These are phyloP conservation scores for Acanthamoeba divionensis DNA, from an alignment of 208 protist genomes.

Conservation along the genomic window DNA sequence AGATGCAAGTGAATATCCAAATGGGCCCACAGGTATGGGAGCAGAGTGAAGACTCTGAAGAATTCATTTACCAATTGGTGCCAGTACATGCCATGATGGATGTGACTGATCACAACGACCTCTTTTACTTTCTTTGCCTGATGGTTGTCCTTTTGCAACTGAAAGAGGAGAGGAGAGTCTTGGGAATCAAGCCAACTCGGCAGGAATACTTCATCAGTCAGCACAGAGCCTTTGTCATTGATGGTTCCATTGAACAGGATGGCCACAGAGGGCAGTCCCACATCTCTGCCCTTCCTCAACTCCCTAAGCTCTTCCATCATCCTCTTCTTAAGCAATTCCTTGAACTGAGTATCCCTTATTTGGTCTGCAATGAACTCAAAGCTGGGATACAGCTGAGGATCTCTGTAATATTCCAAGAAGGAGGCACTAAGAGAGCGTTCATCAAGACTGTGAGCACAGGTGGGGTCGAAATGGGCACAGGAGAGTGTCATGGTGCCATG, in stretches of 20 bases:
- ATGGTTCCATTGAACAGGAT: not conserved
- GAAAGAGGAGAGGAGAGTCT: no score
- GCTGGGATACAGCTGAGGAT: no score
- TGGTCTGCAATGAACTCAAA: no score
- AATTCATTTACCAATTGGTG: conserved; percentile 6
- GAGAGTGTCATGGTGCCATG: no score
- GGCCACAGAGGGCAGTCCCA: not conserved
- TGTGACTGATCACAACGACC: conserved; percentile 21
- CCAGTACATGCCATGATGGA: conserved; percentile 30
- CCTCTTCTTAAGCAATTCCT: no score
- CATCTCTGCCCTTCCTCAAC: not conserved
- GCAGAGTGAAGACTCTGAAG: not conserved
- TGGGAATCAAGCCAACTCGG: not conserved
- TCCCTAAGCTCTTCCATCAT: no score
- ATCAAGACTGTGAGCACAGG: no score
- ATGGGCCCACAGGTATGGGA: not conserved
- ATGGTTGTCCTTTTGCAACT: no score
- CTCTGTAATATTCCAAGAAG: no score
- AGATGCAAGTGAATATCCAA: not conserved
- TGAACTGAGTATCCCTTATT: no score
- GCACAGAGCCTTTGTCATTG: not conserved
- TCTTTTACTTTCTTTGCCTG: conserved; percentile 4
- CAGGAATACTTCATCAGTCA: not conserved
- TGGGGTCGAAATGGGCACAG: no score
- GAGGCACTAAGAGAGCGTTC: no score